Percentiles rank a stretch among this genome's conserved stretches.
Conservation (phyloP, 73 alveolate species). For the Breviolum minutum region DNA sequence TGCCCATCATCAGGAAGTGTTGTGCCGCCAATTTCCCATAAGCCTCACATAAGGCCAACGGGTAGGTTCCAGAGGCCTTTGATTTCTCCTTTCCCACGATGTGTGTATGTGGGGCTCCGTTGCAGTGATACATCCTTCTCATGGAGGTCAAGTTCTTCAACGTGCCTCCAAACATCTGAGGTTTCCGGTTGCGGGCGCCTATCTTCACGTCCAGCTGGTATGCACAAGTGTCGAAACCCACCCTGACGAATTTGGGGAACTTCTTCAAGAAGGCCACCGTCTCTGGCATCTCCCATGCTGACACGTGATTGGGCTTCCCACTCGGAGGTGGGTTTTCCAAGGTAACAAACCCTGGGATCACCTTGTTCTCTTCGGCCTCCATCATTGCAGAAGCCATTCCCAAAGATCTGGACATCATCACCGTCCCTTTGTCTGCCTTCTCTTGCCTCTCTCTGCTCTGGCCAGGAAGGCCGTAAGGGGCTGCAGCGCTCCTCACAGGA, state of each 20-base stretch:
- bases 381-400: background rate
- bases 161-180: background rate
- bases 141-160: background rate
- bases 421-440: background rate
- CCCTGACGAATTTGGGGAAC: background rate
- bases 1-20: background rate
- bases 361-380: background rate
- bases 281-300: background rate
- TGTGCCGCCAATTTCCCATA: background rate
- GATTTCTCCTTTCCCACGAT: background rate
- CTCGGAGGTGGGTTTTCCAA: constrained; percentile 6
- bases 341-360: background rate
- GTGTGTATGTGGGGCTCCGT: background rate
- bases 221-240: background rate
- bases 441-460: background rate
- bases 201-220: background rate
- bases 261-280: background rate
- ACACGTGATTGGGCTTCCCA: background rate
- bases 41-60: background rate
- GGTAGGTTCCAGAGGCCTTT: background rate
- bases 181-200: background rate
- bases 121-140: background rate
- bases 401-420: background rate
- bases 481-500: background rate
- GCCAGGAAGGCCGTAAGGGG: background rate